Evolutionary conservation across 2,329 filamentous ascomycete species (phyloP).

Genomic region (Botryosphaeria dothidea): DNA sequence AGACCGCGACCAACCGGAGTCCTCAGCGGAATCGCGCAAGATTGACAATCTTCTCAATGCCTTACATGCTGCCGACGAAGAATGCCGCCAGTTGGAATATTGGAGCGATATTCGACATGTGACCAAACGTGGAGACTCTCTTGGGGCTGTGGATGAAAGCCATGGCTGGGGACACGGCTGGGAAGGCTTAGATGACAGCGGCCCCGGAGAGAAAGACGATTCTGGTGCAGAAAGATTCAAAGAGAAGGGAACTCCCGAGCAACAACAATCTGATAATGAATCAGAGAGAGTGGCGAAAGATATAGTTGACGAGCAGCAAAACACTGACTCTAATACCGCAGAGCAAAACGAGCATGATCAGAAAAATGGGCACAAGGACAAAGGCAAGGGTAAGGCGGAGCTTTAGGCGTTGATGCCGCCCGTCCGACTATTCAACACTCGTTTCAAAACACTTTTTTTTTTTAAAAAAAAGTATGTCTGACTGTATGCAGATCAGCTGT

Average conservation of each 20-base stretch:
- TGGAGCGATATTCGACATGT: constrained; percentile 70
- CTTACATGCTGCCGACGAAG: constrained; percentile 73
- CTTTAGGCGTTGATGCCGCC: not conserved
- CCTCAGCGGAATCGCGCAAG: constrained; percentile 51
- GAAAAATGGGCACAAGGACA: not conserved
- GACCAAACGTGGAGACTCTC: constrained; percentile 15
- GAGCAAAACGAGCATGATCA: not conserved
- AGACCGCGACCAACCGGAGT: constrained; percentile 42
- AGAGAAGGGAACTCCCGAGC: not conserved
- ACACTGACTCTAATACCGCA: not conserved
- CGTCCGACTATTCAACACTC: not conserved
- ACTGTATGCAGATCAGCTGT: not conserved
- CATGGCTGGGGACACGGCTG: constrained; percentile 12
- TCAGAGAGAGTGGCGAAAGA: not conserved
- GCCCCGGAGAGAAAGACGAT: not conserved
- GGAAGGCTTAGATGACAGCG: not conserved
- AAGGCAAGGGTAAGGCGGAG: constrained; percentile 20
- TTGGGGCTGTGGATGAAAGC: constrained; percentile 2
- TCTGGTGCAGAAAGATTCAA: not conserved
- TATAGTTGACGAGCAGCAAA: not conserved
- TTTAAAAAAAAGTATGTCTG: not conserved
- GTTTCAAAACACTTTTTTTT: not conserved
- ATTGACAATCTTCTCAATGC: constrained; percentile 73
- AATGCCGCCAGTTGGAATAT: constrained; percentile 79
- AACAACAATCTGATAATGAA: not conserved